phyloP scores from a whole-genome alignment of 2,329 filamentous ascomycete genomes.

The Sporothrix pallida region DNA sequence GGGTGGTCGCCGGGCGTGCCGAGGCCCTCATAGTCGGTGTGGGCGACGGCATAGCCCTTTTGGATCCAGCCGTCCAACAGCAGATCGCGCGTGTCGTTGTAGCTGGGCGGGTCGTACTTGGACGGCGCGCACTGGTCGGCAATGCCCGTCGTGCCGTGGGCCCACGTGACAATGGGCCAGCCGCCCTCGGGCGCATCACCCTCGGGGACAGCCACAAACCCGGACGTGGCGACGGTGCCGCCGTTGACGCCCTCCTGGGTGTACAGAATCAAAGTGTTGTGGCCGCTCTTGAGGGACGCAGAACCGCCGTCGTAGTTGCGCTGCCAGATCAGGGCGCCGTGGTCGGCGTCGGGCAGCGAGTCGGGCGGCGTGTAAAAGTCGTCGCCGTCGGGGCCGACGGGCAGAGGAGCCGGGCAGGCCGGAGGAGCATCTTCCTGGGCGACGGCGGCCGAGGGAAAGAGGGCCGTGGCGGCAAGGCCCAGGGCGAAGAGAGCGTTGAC shows the following conservation, averaged over 20 bases:
- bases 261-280: slow-evolving; percentile 14
- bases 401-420: slow-evolving; percentile 19
- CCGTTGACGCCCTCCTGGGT: slow-evolving; percentile 23
- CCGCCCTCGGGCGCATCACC: slow-evolving; percentile 17
- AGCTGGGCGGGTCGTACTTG: background rate
- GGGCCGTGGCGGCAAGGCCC: slow-evolving; percentile 10
- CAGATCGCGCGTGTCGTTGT: background rate
- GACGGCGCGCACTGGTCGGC: slow-evolving; percentile 20
- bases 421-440: background rate
- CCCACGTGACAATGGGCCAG: slow-evolving; percentile 20
- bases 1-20: slow-evolving; percentile 26
- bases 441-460: background rate
- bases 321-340: slow-evolving; percentile 16
- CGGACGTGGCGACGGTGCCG: slow-evolving; percentile 14
- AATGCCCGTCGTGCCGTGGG: slow-evolving; percentile 26
- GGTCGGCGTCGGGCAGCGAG: slow-evolving; percentile 7
- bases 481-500: background rate
- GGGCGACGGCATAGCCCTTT: background rate
- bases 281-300: background rate
- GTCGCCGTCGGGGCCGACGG: slow-evolving; percentile 4
- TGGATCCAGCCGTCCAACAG: slow-evolving; percentile 21
- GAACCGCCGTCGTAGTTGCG: background rate
- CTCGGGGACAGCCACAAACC: slow-evolving; percentile 6
- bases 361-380: slow-evolving; percentile 21
- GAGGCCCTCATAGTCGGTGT: slow-evolving; percentile 28